Percentiles rank a stretch among this genome's conserved stretches.
These are phyloP conservation scores for Kodamaea sp. DNA, from an alignment of 1,139 yeast species.

Conservation along the genomic window DNA sequence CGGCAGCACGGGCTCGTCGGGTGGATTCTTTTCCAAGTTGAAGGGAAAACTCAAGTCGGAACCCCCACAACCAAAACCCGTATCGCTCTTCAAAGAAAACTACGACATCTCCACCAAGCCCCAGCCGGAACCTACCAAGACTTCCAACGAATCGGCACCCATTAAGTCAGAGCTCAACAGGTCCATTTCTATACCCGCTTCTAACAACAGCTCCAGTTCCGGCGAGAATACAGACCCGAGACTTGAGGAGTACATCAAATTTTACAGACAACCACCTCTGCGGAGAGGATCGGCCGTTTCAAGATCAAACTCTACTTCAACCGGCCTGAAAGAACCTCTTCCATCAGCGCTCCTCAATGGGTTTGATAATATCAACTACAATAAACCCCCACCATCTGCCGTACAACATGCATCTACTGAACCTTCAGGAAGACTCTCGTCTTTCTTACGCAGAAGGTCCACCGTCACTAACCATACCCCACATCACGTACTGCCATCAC, in stretches of 20 bases:
- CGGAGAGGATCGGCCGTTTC: slow-evolving; percentile 11
- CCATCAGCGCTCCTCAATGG: slow-evolving; percentile 48
- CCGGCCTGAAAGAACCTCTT: slow-evolving; percentile 18
- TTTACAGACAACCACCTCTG: slow-evolving; percentile 42
- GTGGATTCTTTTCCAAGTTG: slow-evolving; percentile 40
- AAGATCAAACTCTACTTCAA: slow-evolving; percentile 18
- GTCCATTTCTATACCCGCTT: slow-evolving; percentile 20
- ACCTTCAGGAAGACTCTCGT: slow-evolving; percentile 23
- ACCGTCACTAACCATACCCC: slow-evolving; percentile 6
- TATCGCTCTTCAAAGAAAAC: slow-evolving; percentile 14
- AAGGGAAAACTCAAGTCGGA: slow-evolving; percentile 30
- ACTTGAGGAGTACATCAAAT: slow-evolving; percentile 57
- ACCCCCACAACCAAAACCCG: slow-evolving; percentile 7
- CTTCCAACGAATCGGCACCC: background rate
- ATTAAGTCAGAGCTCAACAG: slow-evolving; percentile 8
- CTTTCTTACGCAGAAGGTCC: slow-evolving; percentile 29
- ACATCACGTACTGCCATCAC: slow-evolving; percentile 3
- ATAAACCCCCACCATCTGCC: slow-evolving; percentile 5
- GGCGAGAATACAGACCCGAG: slow-evolving; percentile 60
- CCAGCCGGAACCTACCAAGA: no score
- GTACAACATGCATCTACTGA: slow-evolving; percentile 1
- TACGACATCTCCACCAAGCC: no score
- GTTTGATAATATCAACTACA: slow-evolving; percentile 16
- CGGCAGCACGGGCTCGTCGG: slow-evolving; percentile 19
- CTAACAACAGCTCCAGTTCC: no score